Evolutionary conservation across 352 stramenopile genomes (phyloP), one percentile per base, ranked within the genome.

Genomic region (Phytophthora pistaciae): DNA sequence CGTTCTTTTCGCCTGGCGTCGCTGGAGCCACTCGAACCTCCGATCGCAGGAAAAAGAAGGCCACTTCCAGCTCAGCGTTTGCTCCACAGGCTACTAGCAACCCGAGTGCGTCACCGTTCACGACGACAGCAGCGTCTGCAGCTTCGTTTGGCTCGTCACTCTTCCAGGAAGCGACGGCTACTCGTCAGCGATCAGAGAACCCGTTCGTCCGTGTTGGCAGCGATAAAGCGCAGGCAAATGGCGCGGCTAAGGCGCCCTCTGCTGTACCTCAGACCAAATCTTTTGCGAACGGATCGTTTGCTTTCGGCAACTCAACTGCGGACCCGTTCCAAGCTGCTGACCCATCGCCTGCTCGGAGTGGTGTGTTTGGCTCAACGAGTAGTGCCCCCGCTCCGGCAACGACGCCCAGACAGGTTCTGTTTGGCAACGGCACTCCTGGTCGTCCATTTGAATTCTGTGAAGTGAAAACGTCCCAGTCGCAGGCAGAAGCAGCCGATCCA

Each of bases 391-490:
- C 36, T 42, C 5, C 53, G 14, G 25, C 36, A n/a, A 61, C 29
- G 8, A 18, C 38, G 42, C 38, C 56, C 9, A 36, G 18, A 23
- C 76, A 70, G 49, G 69, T 79, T 68, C 38, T 70, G 21, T 83
- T 81, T 55, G 66, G 70, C 3, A 73, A 70, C 23, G 33, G 53
- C 33, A 33, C 40, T 5, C 29, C 65, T 48, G 42, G 54, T 0
- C 25, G 55, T 49, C 46, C 56, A 49, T 78, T 77, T 57, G 46
- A 70, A 64, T 80, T 82, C 55, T 66, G 75, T 5, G 40, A 66
- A 31, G 31, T 58, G 9, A 44, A 49, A 9, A 23, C 16, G 40
- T 11, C 42, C 6, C 58, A 56, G 5, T 20, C 54, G 4, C 55
- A 70, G 18, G 9, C 59, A 38, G 25, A 38, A 61, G 42, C 16